These are phyloP conservation scores for Geotrichum macrosporum DNA, from an alignment of 1,139 yeast genomes.

Conservation along the genomic window DNA sequence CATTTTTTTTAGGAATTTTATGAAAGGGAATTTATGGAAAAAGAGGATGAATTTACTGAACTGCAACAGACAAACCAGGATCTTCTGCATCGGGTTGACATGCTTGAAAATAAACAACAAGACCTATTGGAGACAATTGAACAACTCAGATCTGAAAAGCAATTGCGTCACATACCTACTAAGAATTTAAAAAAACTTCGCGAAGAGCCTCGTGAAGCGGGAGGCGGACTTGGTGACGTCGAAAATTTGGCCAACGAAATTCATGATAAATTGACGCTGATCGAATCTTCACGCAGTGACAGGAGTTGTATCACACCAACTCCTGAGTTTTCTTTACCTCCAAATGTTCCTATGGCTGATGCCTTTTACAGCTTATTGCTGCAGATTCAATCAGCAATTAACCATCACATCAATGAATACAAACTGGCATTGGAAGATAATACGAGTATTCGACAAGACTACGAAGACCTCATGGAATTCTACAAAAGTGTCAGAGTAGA, in stretches of 20 bases:
- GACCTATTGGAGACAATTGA: not conserved
- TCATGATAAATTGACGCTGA: not conserved
- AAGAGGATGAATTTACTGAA: conserved; percentile 11
- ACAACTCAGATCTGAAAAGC: not conserved
- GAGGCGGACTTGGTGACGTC: not conserved
- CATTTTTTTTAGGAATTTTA: conserved; percentile 7
- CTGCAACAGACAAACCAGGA: conserved; percentile 8
- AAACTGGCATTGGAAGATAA: conserved; percentile 1
- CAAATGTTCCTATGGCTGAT: conserved; percentile 8
- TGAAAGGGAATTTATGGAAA: conserved; percentile 8
- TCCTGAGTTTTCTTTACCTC: conserved; percentile 7
- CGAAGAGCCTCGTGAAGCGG: not conserved
- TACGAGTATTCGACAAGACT: conserved; percentile 2
- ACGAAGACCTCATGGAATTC: conserved; percentile 9
- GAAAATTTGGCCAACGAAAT: not conserved
- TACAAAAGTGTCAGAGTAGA: conserved; percentile 7
- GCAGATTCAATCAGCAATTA: conserved; percentile 9
- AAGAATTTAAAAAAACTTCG: not conserved
- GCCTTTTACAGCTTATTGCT: conserved; percentile 11
- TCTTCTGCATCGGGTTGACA: conserved; percentile 4
- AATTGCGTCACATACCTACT: not conserved
- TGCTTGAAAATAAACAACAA: conserved; percentile 8
- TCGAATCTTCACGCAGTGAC: not conserved
- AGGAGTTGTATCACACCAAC: too few relatives aligned
- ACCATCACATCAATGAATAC: not conserved